These are phyloP conservation scores for Drosera spatulata DNA, from an alignment of 179 eudicot species.

Conservation along the genomic window DNA sequence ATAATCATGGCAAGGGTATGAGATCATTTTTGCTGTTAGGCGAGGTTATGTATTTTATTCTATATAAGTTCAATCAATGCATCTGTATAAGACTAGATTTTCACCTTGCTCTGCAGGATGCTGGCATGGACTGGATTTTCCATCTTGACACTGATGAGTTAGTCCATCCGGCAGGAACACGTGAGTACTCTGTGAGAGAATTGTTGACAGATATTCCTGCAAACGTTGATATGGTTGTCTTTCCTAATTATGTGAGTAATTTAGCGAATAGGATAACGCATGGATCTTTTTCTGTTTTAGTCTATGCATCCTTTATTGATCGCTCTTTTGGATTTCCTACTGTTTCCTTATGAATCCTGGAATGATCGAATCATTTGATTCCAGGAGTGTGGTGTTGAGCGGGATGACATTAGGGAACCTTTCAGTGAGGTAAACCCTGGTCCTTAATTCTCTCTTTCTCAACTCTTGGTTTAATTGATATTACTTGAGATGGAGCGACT, in stretches of 20 bases:
- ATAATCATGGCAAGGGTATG: conserved; percentile 97
- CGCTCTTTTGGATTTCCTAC: not conserved
- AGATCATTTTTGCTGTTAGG: no score
- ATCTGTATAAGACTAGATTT: not conserved
- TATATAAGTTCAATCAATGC: not conserved
- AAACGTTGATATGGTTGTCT: conserved; percentile 63
- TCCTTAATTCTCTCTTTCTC: no score
- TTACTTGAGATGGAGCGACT: no score
- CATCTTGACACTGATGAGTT: conserved; percentile 92
- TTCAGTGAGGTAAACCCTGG: conserved; percentile 25
- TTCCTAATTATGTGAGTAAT: conserved; percentile 74
- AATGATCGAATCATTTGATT: no score
- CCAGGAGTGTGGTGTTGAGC: conserved; percentile 41
- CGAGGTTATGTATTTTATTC: conserved; percentile 48
- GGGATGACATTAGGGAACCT: conserved; percentile 26
- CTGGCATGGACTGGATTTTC: conserved; percentile 89
- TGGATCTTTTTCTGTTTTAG: not conserved
- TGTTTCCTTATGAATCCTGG: not conserved
- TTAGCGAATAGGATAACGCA: not conserved
- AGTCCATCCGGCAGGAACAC: conserved; percentile 79
- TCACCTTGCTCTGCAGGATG: conserved; percentile 22
- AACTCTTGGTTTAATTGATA: no score
- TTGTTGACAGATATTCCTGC: conserved; percentile 48
- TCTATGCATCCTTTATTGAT: not conserved
- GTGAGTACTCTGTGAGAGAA: conserved; percentile 59